These are phyloP conservation scores for Nidularia pulvinata DNA, from an alignment of 768 basidiomycete genomes.

Conservation along the genomic window DNA sequence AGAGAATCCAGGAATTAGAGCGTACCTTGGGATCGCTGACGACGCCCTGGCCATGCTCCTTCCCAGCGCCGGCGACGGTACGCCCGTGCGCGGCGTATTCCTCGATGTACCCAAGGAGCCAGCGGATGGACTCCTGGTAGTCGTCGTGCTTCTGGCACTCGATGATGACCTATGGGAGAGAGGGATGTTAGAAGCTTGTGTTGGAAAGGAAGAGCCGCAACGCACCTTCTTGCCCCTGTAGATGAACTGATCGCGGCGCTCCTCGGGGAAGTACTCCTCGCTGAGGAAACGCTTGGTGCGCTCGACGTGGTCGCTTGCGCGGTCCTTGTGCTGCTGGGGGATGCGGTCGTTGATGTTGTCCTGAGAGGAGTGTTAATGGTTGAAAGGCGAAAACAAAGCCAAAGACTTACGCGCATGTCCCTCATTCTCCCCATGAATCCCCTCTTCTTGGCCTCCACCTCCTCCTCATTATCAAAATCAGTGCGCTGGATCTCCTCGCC, in stretches of 20 bases:
- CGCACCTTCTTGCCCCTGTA: constrained; percentile 89
- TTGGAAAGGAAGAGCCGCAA: neutral
- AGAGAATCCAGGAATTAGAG: too few relatives aligned
- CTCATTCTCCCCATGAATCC: constrained; percentile 30
- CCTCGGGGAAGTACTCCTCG: constrained; percentile 89
- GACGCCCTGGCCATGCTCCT: too few relatives aligned
- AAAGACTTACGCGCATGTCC: constrained; percentile 12
- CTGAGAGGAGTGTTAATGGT: constrained; percentile 3
- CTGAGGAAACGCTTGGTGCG: constrained; percentile 65
- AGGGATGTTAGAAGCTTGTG: neutral
- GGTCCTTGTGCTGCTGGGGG: constrained; percentile 69
- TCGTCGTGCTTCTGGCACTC: constrained; percentile 94
- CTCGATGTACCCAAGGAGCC: constrained; percentile 65
- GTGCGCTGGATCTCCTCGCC: constrained; percentile 5
- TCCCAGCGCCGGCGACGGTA: constrained; percentile 4
- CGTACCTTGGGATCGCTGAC: too few relatives aligned
- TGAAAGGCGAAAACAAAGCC: constrained; percentile 18
- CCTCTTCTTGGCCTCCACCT: constrained; percentile 24
- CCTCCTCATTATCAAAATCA: constrained; percentile 9
- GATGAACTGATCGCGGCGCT: constrained; percentile 91
- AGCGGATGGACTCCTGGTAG: constrained; percentile 81
- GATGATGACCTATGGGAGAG: constrained; percentile 60
- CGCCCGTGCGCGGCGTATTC: constrained; percentile 60
- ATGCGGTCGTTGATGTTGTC: constrained; percentile 45
- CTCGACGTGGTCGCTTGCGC: constrained; percentile 49